Conservation (phyloP, 2,329 filamentous ascomycete genomes). For the Helotiales sp. region DNA sequence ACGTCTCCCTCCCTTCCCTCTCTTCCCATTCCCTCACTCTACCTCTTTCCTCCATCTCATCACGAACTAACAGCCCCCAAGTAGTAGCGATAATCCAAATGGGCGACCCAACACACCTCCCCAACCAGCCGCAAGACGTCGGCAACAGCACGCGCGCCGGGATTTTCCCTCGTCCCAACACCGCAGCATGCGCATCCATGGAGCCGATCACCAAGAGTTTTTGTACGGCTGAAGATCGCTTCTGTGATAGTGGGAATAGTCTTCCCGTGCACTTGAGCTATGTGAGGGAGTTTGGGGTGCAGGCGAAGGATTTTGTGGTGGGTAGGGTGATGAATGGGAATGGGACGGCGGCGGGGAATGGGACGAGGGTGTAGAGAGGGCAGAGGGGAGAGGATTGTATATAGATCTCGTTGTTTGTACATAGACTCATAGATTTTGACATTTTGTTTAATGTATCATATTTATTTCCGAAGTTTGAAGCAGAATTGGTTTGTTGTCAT, state of each 20-base stretch:
- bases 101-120: conserved; percentile 45
- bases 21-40: not conserved
- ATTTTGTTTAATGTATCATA: too few relatives aligned
- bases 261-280: conserved; percentile 24
- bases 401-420: too few relatives aligned
- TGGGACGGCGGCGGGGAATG: not conserved
- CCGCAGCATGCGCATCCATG: conserved; percentile 13
- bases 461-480: too few relatives aligned
- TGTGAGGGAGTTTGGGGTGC: conserved; percentile 21
- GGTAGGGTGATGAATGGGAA: conserved; percentile 5
- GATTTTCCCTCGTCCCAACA: conserved; percentile 31
- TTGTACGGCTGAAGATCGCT: conserved; percentile 28
- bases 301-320: conserved; percentile 18
- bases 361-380: too few relatives aligned
- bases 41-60: not conserved
- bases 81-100: conserved; percentile 45
- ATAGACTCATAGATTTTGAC: too few relatives aligned
- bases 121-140: conserved; percentile 39
- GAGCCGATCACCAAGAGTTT: conserved; percentile 24
- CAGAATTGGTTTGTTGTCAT: too few relatives aligned
- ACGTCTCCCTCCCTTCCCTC: conserved; percentile 1
- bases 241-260: conserved; percentile 29
- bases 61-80: conserved; percentile 8
- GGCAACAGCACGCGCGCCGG: conserved; percentile 41
- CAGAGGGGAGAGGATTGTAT: too few relatives aligned